Base-by-base conservation (phyloP, 139 green algal genomes). In the Picochlorum sp. region DNA sequence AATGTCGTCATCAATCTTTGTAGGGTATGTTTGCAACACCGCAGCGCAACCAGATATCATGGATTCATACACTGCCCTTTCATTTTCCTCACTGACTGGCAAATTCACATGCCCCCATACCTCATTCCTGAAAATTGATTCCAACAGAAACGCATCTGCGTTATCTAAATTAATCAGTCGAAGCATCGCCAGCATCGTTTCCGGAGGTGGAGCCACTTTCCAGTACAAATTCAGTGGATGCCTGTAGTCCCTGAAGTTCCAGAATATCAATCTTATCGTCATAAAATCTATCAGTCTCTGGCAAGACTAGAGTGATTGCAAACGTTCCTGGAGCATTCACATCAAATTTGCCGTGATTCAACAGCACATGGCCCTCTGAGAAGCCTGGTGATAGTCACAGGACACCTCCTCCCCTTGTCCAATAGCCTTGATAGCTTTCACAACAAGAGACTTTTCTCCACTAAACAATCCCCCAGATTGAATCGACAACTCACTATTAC, bases 231-330 rank as follows among this genome's bases (percentile, higher is more conserved):
- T 78, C 71, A 11, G 30, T 24, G 14, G 56, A 57, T 50, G 77
- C 57, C 5, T 54, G 51, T 51, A 89, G 61, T 23, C 84, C 86
- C 28, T 78, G 76, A n/a, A 82, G 23, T 65, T 96, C 91, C 23
- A 91, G 65, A 16, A 96, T 81, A 76, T 96, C 91, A 8, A 84
- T 49, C 79, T 97, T 97, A 79, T 97, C 91, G 41, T 92, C 87
- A 9, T 81, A 75, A 63, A 82, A 87, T 13, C 58, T 34, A 72
- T 96, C 89, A 9, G 57, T 61, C 21, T 86, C 70, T 8, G 80
- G 67, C 15, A 97, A 65, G 16, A 72, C 75, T 44, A 97, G 70
- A 0, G 75, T 84, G 15, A 97, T 68, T 26, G 67, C 83, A 84
- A 41, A 74, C 55, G 84, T 91, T 74, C 49, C 70, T 38, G 10